Evolutionary conservation across 176 grass and related monocot species (phyloP).

Genomic region (Sorghum bicolor): Sorghum_bicolor_NCBIv3 NC_012878.2:56645501-56646000

Average conservation of each 20-base stretch:
- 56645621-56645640: neutral
- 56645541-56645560: neutral
- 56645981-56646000: conserved; percentile 55
- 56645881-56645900: conserved; percentile 8
- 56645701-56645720: neutral
- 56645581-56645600: neutral
- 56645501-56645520: neutral
- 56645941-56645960: conserved; percentile 19
- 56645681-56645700: conserved; percentile 28
- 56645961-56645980: conserved; percentile 24
- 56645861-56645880: neutral
- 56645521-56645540: neutral
- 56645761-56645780: neutral
- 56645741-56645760: conserved; percentile 27
- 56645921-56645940: conserved; percentile 17
- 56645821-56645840: neutral
- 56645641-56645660: neutral
- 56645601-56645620: neutral
- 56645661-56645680: neutral
- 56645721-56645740: conserved; percentile 7
- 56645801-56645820: neutral
- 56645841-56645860: neutral
- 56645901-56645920: neutral
- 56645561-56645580: neutral
- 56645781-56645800: neutral